phyloP scores from a whole-genome alignment of 2,329 filamentous ascomycete genomes.

The Hypoxylon sp. region DNA sequence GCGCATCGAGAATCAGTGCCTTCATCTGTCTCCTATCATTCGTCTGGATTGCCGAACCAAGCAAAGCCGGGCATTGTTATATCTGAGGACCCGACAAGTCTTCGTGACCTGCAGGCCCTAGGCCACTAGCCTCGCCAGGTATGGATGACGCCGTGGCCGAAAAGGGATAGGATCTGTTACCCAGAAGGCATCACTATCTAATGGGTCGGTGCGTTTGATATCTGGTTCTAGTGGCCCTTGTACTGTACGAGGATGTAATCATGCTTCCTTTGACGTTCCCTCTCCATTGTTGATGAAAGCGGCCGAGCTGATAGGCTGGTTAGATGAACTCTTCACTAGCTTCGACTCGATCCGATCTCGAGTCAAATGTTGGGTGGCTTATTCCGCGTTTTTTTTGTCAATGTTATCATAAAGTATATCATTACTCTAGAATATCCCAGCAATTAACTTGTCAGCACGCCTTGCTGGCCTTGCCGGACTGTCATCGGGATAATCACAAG shows the following conservation, averaged over 20 bases:
- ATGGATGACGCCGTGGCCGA: slow-evolving; percentile 24
- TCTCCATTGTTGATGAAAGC: too few species aligned
- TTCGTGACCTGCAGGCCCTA: slow-evolving; percentile 30
- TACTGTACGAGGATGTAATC: slow-evolving; percentile 35
- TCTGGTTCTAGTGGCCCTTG: slow-evolving; percentile 12
- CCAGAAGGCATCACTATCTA: slow-evolving; percentile 25
- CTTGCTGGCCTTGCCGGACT: slow-evolving; percentile 12
- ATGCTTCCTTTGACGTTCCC: too few species aligned
- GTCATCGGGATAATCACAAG: slow-evolving; percentile 23
- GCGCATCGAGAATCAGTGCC: slow-evolving; percentile 28
- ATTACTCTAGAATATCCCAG: too few species aligned
- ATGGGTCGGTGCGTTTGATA: slow-evolving; percentile 8
- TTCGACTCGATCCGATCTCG: too few species aligned
- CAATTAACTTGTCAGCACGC: slow-evolving; percentile 17
- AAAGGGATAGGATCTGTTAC: slow-evolving; percentile 30
- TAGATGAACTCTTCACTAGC: too few species aligned
- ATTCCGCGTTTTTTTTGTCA: too few species aligned
- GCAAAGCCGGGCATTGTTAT: slow-evolving; percentile 17
- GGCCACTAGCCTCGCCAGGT: slow-evolving; percentile 26
- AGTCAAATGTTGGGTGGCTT: too few species aligned
- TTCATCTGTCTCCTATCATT: slow-evolving; percentile 9
- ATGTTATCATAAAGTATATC: slow-evolving; percentile 6
- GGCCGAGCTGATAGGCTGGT: not conserved
- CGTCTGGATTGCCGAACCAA: slow-evolving; percentile 21
- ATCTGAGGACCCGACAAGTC: slow-evolving; percentile 33